Percentiles rank a stretch among this genome's conserved stretches.
Evolutionary conservation across 1,284 basidiomycete species (phyloP).

Genomic region (Cryptococcus sp.): DNA sequence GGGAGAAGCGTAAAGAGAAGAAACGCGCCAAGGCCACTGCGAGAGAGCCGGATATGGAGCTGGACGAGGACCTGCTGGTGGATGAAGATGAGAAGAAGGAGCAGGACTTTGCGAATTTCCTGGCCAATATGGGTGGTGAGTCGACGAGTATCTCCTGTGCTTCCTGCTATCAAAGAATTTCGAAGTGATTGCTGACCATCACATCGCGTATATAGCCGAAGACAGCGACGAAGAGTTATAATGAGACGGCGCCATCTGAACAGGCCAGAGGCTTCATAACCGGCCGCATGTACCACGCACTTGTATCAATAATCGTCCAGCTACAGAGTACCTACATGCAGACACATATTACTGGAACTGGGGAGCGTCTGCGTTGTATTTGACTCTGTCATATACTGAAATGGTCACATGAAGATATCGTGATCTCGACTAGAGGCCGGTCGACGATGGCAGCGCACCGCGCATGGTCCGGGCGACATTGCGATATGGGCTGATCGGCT

Average conservation of each 20-base stretch:
- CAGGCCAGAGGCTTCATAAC: too few species aligned
- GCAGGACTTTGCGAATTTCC: conserved; percentile 51
- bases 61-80: conserved; percentile 4
- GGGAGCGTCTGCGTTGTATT: too few species aligned
- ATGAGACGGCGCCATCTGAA: background rate
- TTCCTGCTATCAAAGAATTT: too few species aligned
- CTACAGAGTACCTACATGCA: too few species aligned
- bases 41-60: conserved; percentile 16
- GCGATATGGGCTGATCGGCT: background rate
- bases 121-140: conserved; percentile 49
- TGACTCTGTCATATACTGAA: too few species aligned
- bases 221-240: conserved; percentile 37
- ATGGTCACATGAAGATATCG: too few species aligned
- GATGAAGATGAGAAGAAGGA: conserved; percentile 48
- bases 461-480: too few species aligned
- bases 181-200: background rate
- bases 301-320: too few species aligned
- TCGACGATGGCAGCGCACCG: too few species aligned
- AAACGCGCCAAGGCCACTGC: conserved; percentile 15
- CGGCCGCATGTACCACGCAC: too few species aligned
- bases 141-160: conserved; percentile 4
- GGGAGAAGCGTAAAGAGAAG: conserved; percentile 35
- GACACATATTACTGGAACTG: too few species aligned
- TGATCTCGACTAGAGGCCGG: too few species aligned
- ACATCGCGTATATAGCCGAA: conserved; percentile 12